A percentile compares a stretch with the other conserved stretches of the same genome.
phyloP scores from a whole-genome alignment of 768 basidiomycete species.

The Clitopilus passeckerianus region DNA sequence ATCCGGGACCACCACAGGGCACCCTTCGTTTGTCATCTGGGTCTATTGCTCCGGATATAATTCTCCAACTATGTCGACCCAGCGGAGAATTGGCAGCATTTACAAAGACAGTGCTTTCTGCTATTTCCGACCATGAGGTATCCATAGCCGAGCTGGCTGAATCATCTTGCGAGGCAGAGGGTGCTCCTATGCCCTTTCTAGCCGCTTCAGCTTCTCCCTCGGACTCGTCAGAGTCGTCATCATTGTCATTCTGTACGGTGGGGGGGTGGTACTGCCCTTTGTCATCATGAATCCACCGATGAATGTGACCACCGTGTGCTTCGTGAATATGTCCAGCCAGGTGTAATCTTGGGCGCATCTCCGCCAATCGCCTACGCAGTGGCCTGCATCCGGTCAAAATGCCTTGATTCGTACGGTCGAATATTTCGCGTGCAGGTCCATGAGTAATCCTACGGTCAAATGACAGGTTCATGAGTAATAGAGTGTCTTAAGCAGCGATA shows the following conservation, averaged over 20 bases:
- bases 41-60: background rate
- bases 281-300: constrained; percentile 22
- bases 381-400: constrained; percentile 44
- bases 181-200: background rate
- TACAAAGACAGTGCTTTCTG: constrained; percentile 34
- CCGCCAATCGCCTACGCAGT: constrained; percentile 34
- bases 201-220: constrained; percentile 7
- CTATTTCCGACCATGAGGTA: background rate
- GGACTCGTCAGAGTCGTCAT: constrained; percentile 16
- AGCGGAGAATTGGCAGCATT: constrained; percentile 38
- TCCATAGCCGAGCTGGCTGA: background rate
- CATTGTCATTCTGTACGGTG: constrained; percentile 1
- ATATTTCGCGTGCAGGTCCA: constrained; percentile 46
- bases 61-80: constrained; percentile 19
- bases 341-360: constrained; percentile 38
- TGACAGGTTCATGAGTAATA: background rate
- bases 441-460: constrained; percentile 43
- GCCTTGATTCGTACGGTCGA: constrained; percentile 39
- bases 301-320: constrained; percentile 41
- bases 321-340: constrained; percentile 72
- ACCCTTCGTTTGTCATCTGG: constrained; percentile 10
- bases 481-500: background rate
- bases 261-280: constrained; percentile 1
- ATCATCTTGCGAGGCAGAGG: background rate
- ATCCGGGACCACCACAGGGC: constrained; percentile 33